phyloP scores from a whole-genome alignment of 345 rosid species.

The Eutrema japonicum region DNA sequence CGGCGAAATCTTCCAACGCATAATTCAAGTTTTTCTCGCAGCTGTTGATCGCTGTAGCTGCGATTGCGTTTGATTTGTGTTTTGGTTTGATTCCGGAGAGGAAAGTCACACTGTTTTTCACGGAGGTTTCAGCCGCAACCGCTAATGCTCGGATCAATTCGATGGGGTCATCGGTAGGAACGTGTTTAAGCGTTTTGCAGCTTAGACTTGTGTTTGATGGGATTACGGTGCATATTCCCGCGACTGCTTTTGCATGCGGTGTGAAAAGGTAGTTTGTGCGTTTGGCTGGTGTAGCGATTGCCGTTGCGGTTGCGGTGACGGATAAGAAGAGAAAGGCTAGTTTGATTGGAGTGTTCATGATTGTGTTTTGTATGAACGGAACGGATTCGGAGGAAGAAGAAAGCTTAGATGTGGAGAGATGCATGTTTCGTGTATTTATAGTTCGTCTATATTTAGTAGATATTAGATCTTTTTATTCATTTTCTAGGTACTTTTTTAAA shows the following conservation, averaged over 20 bases:
- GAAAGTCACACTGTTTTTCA: constrained; percentile 41
- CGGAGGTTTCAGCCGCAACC: constrained; percentile 42
- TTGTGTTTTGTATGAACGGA: constrained; percentile 26
- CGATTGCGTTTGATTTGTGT: constrained; percentile 22
- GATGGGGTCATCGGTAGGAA: constrained; percentile 54
- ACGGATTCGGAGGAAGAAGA: constrained; percentile 9
- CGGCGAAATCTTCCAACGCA: constrained; percentile 38
- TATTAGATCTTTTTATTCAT: neutral
- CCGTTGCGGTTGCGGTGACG: neutral
- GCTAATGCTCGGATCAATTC: constrained; percentile 47
- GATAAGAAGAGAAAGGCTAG: constrained; percentile 10
- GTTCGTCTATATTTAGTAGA: constrained; percentile 25
- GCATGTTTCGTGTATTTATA: constrained; percentile 24
- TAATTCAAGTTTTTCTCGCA: constrained; percentile 41
- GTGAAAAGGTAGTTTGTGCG: constrained; percentile 44
- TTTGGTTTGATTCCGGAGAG: constrained; percentile 38
- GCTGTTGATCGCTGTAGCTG: constrained; percentile 18
- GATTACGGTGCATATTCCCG: constrained; percentile 51
- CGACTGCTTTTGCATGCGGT: constrained; percentile 49
- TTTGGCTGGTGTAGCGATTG: neutral
- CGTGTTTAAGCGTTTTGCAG: constrained; percentile 49
- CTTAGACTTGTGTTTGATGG: constrained; percentile 55
- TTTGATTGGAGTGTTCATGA: constrained; percentile 43
- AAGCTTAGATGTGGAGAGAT: constrained; percentile 19
- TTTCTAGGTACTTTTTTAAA: neutral